phyloP scores from a whole-genome alignment of 192 early-diverging fungal genomes.

The Entomortierella parvispora region DNA sequence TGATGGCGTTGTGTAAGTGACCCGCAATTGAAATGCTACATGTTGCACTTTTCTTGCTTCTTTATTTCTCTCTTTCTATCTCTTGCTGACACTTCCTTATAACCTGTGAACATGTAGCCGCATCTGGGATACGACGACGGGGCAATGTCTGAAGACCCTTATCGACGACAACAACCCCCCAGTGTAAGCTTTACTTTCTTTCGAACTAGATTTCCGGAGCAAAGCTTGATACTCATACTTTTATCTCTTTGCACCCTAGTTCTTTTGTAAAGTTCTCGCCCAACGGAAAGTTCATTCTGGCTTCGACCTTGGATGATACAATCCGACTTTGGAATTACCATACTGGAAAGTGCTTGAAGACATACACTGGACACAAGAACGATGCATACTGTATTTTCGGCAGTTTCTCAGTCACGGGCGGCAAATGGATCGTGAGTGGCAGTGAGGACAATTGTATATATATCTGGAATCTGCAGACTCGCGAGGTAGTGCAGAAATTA shows the following conservation, averaged over 20 bases:
- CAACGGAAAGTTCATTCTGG: conserved; percentile 97
- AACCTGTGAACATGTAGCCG: too few species aligned
- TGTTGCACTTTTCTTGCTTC: conserved; percentile 6
- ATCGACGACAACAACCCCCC: conserved; percentile 96
- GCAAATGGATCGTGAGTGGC: conserved; percentile 96
- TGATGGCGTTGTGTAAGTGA: conserved; percentile 92
- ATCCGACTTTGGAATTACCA: conserved; percentile 94
- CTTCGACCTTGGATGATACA: conserved; percentile 91
- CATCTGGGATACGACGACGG: conserved; percentile 98
- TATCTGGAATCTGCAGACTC: conserved; percentile 96
- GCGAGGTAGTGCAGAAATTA: conserved; percentile 92
- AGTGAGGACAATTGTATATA: conserved; percentile 94
- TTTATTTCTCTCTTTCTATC: background rate
- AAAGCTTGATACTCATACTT: background rate
- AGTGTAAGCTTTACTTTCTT: too few species aligned
- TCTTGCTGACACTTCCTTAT: too few species aligned
- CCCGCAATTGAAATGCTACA: too few species aligned
- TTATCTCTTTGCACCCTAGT: conserved; percentile 39
- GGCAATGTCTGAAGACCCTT: conserved; percentile 96
- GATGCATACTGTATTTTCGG: conserved; percentile 91
- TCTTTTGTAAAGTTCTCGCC: conserved; percentile 97
- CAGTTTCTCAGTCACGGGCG: conserved; percentile 91
- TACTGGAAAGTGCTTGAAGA: conserved; percentile 93
- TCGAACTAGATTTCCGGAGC: too few species aligned
- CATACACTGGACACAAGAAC: conserved; percentile 92